These are phyloP conservation scores for Rhodotorula toruloides DNA, from an alignment of 768 basidiomycete genomes.

Conservation along the genomic window DNA sequence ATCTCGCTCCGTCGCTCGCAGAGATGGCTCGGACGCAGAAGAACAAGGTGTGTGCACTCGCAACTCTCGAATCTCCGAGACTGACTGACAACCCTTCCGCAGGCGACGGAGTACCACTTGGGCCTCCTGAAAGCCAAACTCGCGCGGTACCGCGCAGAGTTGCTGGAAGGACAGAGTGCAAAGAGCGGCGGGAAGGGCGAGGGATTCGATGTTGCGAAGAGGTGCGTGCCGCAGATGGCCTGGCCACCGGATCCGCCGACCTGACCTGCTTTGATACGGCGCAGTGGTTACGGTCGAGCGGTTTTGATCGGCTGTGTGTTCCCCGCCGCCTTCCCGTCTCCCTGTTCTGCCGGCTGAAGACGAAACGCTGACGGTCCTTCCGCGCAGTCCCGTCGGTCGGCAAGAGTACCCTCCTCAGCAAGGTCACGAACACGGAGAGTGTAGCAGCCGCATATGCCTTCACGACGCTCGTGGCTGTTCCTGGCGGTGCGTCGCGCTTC, in stretches of 20 bases:
- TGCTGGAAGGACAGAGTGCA: constrained; percentile 81
- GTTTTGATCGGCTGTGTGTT: constrained; percentile 78
- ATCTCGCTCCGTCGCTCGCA: neutral
- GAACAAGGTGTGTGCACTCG: constrained; percentile 52
- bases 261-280: neutral
- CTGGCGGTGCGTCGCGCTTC: constrained; percentile 66
- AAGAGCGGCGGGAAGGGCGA: constrained; percentile 61
- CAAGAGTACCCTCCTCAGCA: constrained; percentile 85
- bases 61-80: neutral
- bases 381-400: constrained; percentile 96
- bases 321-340: no score
- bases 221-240: constrained; percentile 65
- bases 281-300: constrained; percentile 48
- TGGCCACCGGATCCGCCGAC: neutral
- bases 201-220: constrained; percentile 43
- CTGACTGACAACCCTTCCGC: constrained; percentile 51
- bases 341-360: no score
- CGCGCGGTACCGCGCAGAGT: constrained; percentile 77
- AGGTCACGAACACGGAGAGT: constrained; percentile 84
- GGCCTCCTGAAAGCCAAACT: constrained; percentile 74
- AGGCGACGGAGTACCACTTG: constrained; percentile 53
- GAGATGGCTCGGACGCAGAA: constrained; percentile 79
- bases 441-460: constrained; percentile 57
- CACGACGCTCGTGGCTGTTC: constrained; percentile 65
- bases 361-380: no score